Base-by-base conservation (phyloP, 129 eudicot species). In the Tagetes erecta region DNA sequence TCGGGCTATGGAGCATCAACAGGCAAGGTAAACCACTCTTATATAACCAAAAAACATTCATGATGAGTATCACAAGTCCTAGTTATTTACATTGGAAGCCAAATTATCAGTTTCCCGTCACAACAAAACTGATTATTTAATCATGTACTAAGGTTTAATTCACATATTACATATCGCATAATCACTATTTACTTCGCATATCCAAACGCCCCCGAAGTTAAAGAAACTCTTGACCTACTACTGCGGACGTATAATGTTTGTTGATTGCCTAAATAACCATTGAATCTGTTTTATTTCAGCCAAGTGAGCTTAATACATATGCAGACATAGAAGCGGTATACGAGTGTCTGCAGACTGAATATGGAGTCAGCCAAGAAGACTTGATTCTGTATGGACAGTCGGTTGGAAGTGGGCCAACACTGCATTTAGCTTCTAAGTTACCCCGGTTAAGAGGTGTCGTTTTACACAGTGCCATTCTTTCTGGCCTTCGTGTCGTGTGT, bases 281-380 rank as follows among this genome's bases (percentile, higher is more conserved):
- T 10, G 34, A 5, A 34, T 67, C n/a, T 69, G 39, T 33, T 57
- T 35, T 70, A 40, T 64, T 83, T 58, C 91, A 92, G 97, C 94
- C 97, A 30, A 92, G 94, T 77, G 97, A 92, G 78, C 85, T 81
- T 71, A 89, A 89, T 77, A 92, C 97, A 8, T 92, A 92, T 69
- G 91, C 96, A 10, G 97, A 92, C 88, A 89, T 92, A 59, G 94
- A 92, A 78, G 97, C 97, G 6, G 96, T 92, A 14, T 92, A 92
- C 35, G 89, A 89, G 64, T 92, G 97, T 75, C 97, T 92, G 42
- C 85, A 89, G 71, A 89, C 94, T 4, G 91, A 92, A 46, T 92
- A 92, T 58, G 97, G 97, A 47, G 80, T 84, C n/a, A 87, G 91
- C 78, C 97, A 92, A 74, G 96, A 92, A 85, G 93, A 92, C 65